These are phyloP conservation scores for Mycena sp. DNA, from an alignment of 1,284 basidiomycete species.

Conservation along the genomic window DNA sequence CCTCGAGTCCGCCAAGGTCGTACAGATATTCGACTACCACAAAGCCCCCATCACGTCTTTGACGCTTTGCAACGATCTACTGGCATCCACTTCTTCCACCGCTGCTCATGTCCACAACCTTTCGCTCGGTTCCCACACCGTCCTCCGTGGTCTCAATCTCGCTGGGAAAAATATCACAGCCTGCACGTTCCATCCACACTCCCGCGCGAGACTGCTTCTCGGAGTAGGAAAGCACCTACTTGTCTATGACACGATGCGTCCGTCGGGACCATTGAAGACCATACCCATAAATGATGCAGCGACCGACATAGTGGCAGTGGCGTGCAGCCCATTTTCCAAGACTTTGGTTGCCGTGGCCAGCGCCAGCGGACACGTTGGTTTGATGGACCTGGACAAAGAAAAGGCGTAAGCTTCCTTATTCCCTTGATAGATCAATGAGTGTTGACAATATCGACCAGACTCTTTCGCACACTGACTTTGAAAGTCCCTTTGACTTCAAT, in stretches of 20 bases:
- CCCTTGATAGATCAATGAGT: constrained; percentile 10
- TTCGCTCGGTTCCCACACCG: constrained; percentile 57
- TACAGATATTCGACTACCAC: constrained; percentile 70
- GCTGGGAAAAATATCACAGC: constrained; percentile 48
- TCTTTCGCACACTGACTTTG: constrained; percentile 63
- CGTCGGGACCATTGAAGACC: constrained; percentile 62
- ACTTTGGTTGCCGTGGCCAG: constrained; percentile 68
- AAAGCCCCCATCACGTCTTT: constrained; percentile 59
- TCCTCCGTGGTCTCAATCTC: constrained; percentile 60
- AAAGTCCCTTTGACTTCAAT: constrained; percentile 63
- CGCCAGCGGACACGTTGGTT: constrained; percentile 58
- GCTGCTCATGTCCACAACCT: constrained; percentile 70
- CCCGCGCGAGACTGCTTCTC: constrained; percentile 64
- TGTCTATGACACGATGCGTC: constrained; percentile 69
- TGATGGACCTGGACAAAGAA: constrained; percentile 79
- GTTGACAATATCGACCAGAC: constrained; percentile 43
- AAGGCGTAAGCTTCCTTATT: constrained; percentile 58
- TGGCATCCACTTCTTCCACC: constrained; percentile 62
- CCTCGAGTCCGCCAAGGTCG: constrained; percentile 64
- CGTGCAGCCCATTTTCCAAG: constrained; percentile 79
- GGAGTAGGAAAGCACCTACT: constrained; percentile 61
- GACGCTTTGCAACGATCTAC: constrained; percentile 62
- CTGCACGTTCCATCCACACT: constrained; percentile 69
- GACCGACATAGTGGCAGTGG: constrained; percentile 56
- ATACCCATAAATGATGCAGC: constrained; percentile 58